Percentiles rank a stretch among this genome's conserved stretches.
Conservation (phyloP, 2,329 filamentous ascomycete genomes). For the Colletotrichum navitas region DNA sequence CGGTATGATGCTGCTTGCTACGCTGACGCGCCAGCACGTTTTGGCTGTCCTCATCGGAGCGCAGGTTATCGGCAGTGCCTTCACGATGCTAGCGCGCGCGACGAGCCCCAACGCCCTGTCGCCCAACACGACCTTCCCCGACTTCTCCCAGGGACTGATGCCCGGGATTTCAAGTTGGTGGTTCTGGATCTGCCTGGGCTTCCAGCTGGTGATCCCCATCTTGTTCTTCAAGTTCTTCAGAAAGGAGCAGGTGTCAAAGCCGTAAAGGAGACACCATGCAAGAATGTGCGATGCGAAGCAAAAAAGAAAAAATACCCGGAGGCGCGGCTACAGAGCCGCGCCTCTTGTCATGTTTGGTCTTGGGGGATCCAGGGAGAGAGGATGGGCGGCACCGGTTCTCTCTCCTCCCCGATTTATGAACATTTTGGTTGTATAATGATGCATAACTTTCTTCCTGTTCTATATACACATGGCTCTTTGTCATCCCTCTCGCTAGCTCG, state of each 20-base stretch:
- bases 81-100: constrained; percentile 72
- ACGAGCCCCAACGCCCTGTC: constrained; percentile 72
- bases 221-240: constrained; percentile 69
- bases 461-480: constrained; percentile 40
- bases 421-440: constrained; percentile 41
- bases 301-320: constrained; percentile 39
- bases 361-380: constrained; percentile 23
- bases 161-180: constrained; percentile 62
- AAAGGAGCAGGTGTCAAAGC: constrained; percentile 70
- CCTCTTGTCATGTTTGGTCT: constrained; percentile 38
- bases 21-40: constrained; percentile 74
- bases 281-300: constrained; percentile 32
- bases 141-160: constrained; percentile 63
- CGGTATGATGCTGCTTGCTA: constrained; percentile 76
- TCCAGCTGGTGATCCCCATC: constrained; percentile 70
- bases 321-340: constrained; percentile 3
- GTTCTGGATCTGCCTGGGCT: constrained; percentile 72
- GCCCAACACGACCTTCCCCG: constrained; percentile 72
- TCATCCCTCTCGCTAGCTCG: constrained; percentile 37
- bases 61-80: constrained; percentile 71
- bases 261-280: constrained; percentile 47
- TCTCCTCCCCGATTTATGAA: constrained; percentile 30
- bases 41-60: constrained; percentile 71
- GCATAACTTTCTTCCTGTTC: constrained; percentile 27
- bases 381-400: constrained; percentile 26